Evolutionary conservation across 208 protist genomes (phyloP).

Genomic region (Trypanosoma vivax): DNA sequence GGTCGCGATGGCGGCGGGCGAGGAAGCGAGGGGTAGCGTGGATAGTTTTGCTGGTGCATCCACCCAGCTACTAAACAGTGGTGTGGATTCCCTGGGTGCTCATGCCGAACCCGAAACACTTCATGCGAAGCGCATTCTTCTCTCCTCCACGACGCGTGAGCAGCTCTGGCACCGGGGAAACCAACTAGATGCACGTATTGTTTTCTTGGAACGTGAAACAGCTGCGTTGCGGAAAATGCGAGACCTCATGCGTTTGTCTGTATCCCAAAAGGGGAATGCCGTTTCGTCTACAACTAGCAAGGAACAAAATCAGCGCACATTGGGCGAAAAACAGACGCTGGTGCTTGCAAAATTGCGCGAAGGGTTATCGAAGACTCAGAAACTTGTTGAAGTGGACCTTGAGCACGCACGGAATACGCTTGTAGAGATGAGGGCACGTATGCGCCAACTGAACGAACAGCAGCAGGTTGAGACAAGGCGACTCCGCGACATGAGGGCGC

Average conservation of each 20-base stretch:
- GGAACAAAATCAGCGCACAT: neutral
- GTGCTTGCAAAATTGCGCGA: neutral
- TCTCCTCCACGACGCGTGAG: slow-evolving; percentile 56
- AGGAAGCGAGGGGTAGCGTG: slow-evolving; percentile 4
- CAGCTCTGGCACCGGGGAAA: slow-evolving; percentile 69
- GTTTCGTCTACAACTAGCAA: neutral
- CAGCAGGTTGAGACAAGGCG: no score
- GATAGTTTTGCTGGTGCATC: neutral
- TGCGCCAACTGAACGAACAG: slow-evolving; percentile 1
- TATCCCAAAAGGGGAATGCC: neutral
- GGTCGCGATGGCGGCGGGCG: neutral
- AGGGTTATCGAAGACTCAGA: neutral
- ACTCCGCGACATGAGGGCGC: no score
- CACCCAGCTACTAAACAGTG: neutral
- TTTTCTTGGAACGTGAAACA: slow-evolving; percentile 57
- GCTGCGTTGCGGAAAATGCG: slow-evolving; percentile 46
- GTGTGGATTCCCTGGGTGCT: neutral
- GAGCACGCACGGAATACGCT: neutral
- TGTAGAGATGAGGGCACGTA: neutral
- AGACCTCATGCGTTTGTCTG: slow-evolving; percentile 21
- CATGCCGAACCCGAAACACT: slow-evolving; percentile 38
- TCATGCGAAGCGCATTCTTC: slow-evolving; percentile 64
- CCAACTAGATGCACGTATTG: slow-evolving; percentile 61
- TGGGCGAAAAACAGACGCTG: neutral
- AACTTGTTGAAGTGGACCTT: neutral